Base-by-base conservation (phyloP, 805 yeast species). In the Spathaspora arborariae region DNA sequence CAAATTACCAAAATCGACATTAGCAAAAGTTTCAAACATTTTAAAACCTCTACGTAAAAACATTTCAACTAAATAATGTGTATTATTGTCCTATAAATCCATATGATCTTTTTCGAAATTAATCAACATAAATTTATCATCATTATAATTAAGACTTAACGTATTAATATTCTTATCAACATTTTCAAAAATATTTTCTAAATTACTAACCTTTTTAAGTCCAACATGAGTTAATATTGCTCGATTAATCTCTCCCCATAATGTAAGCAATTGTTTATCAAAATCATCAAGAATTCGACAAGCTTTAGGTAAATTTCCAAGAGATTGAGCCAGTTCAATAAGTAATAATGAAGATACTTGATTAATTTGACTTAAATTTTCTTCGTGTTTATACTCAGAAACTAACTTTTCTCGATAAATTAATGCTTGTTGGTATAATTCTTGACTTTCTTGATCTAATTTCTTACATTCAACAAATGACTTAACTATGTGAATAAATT, bases 61-160 rank as follows among this genome's bases (percentile, higher is more conserved):
- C 27, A 13, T 24, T 10, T 3, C 8, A 24, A 24, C 13, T 19
- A 16, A 37, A 20, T 7, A 9, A 10, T 36, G n/a, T 3, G 18
- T 37, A 37, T 16, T 37, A 22, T 5, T 24, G 13, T 15, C 10
- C 37, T 48, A 64, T 42, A 63, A 47, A 45, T 62, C 63, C 38
- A 67, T 44, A 51, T 64, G 62, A 53, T 70, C 75, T 41, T 51
- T 58, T 39, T 70, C 72, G 42, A 64, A 68, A 50, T 70, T 70
- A 15, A 69, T 56, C 54, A 72, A 55, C 51, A 63, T 54, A 51
- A 67, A 72, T 37, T 60, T 59, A 27, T 62, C 64, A 48, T 71
- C 75, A 46, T 59, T 52, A 40, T 53, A 53, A 11, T 57, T 58
- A 33, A 59, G 52, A 36, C 68, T 59, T 38, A 72, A 61, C 15